These are phyloP conservation scores for Angomonas deanei DNA, from an alignment of 208 protist species.

Conservation along the genomic window DNA sequence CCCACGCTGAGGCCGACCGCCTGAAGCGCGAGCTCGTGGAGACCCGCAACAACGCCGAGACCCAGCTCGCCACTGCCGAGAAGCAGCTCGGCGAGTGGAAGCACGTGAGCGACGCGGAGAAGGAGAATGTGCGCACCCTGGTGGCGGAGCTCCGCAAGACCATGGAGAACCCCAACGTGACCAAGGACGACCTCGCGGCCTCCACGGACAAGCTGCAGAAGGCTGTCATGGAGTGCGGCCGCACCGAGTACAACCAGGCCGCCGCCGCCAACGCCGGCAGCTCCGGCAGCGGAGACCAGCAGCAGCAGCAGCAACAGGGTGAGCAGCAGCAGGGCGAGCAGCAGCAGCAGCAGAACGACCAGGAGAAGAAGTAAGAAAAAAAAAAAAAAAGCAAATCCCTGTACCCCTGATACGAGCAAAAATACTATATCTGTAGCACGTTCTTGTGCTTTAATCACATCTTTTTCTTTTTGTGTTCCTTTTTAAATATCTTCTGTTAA, in stretches of 20 bases:
- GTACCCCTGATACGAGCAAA: too few species aligned
- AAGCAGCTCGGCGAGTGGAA: constrained; percentile 80
- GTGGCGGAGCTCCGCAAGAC: constrained; percentile 51
- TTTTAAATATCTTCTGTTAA: constrained; percentile 2
- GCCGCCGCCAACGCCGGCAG: constrained; percentile 41
- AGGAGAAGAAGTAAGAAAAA: background rate
- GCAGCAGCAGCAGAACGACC: background rate
- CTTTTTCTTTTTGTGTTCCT: constrained; percentile 8
- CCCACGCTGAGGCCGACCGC: constrained; percentile 74
- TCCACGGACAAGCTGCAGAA: constrained; percentile 77
- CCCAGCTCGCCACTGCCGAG: constrained; percentile 60
- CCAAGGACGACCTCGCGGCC: constrained; percentile 52
- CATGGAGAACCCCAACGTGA: constrained; percentile 62
- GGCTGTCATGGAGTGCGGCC: constrained; percentile 73
- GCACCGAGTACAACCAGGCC: constrained; percentile 75
- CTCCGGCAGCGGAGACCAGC: background rate
- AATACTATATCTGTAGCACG: background rate
- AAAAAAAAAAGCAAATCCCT: background rate
- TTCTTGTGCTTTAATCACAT: background rate
- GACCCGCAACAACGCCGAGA: constrained; percentile 81
- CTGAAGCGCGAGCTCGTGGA: constrained; percentile 69
- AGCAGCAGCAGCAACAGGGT: background rate
- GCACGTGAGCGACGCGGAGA: constrained; percentile 70
- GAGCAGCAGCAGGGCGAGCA: background rate
- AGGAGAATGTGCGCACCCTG: constrained; percentile 56